These are phyloP conservation scores for Vaccinium myrtillus DNA, from an alignment of 148 eudicot species.

Conservation along the genomic window DNA sequence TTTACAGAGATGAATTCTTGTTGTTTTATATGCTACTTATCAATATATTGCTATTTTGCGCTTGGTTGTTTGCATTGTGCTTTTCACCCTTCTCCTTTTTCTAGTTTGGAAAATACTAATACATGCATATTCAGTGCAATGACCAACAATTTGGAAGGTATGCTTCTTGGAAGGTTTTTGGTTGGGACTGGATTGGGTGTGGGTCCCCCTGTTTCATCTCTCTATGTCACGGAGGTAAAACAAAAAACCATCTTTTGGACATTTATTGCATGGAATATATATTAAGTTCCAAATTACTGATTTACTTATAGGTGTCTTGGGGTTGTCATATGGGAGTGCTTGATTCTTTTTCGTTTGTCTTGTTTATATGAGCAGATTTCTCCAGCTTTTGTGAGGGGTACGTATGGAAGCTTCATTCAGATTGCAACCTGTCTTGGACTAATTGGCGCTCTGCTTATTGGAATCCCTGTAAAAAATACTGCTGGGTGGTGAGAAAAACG, in stretches of 20 bases:
- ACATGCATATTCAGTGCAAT: constrained; percentile 58
- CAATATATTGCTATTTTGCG: background rate
- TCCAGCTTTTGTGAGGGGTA: constrained; percentile 93
- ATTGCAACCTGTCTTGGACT: constrained; percentile 90
- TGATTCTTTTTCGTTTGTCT: constrained; percentile 9
- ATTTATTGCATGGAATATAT: background rate
- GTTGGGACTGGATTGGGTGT: constrained; percentile 90
- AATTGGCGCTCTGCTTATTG: constrained; percentile 66
- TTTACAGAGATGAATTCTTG: background rate
- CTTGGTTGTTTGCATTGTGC: background rate
- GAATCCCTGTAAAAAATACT: constrained; percentile 74
- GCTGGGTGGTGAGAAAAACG: constrained; percentile 57
- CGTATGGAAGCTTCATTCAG: constrained; percentile 96
- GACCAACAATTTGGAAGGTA: constrained; percentile 63
- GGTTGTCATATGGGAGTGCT: background rate
- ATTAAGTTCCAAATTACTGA: background rate
- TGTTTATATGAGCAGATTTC: constrained; percentile 60
- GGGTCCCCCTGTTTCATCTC: constrained; percentile 91
- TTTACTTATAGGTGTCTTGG: background rate
- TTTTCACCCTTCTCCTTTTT: background rate
- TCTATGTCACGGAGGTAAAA: constrained; percentile 85
- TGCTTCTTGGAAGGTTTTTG: constrained; percentile 85
- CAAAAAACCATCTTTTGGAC: background rate
- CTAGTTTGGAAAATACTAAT: constrained; percentile 12
- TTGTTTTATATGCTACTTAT: background rate